These are phyloP conservation scores for Pleurostoma richardsiae DNA, from an alignment of 2,329 filamentous ascomycete species.

Conservation along the genomic window DNA sequence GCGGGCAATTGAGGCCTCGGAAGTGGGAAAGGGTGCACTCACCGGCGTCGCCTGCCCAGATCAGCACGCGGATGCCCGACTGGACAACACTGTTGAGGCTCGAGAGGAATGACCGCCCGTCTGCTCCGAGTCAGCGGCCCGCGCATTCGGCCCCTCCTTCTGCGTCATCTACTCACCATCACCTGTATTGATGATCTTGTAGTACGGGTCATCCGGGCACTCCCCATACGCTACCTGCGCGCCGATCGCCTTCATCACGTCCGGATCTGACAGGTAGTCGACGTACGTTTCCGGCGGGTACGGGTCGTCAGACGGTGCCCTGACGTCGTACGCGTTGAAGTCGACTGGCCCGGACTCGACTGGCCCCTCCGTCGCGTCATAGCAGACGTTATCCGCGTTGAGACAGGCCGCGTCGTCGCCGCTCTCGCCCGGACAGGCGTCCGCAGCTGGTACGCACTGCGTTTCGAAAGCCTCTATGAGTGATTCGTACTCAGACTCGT, in stretches of 20 bases:
- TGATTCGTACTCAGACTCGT: conserved; percentile 18
- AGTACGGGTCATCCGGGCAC: conserved; percentile 7
- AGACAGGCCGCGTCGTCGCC: conserved; percentile 23
- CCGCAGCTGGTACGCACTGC: conserved; percentile 28
- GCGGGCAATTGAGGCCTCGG: neutral
- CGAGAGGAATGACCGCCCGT: conserved; percentile 2
- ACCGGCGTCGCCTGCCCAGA: conserved; percentile 8
- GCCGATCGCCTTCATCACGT: conserved; percentile 16
- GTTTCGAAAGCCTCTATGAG: conserved; percentile 25
- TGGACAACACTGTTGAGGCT: conserved; percentile 2
- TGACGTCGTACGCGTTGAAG: conserved; percentile 20
- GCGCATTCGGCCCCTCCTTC: neutral
- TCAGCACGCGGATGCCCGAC: conserved; percentile 4
- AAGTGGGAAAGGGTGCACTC: conserved; percentile 2
- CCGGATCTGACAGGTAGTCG: conserved; percentile 13
- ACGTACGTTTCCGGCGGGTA: conserved; percentile 17
- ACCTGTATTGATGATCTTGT: conserved; percentile 3
- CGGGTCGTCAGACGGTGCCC: conserved; percentile 15
- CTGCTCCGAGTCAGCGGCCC: conserved; percentile 15
- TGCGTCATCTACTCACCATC: neutral
- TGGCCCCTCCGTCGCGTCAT: conserved; percentile 23
- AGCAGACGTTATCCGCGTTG: conserved; percentile 26
- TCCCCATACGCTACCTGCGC: conserved; percentile 11
- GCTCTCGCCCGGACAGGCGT: conserved; percentile 24
- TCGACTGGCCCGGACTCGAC: conserved; percentile 8